Base-by-base conservation (phyloP, 192 early-diverging fungal genomes). In the Entrophospora sp. region DNA sequence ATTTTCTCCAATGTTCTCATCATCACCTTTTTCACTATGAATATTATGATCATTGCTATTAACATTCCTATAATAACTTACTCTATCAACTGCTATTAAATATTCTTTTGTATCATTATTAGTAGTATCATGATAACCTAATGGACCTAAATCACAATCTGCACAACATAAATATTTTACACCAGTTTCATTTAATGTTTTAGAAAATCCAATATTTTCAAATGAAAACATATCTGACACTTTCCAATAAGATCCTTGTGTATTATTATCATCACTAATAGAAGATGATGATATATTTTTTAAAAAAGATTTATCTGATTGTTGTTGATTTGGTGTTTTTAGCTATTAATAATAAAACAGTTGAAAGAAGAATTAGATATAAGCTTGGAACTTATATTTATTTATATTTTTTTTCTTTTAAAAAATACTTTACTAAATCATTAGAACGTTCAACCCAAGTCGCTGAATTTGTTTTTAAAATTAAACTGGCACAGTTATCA, bases 171-270 rank as follows among this genome's bases (percentile, higher is more conserved):
- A 68, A 67, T 81, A 89, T 65, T 88, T 87, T 31, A 76, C 63
- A 12, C 78, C 81, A 18, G 72, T 75, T 3, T 72, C 59, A 3
- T 61, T 77, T 1, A 83, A 61, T 13, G 73, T 77, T 31, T 85
- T 83, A 12, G 83, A 84, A 61, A 91, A 84, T 20, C 85, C 87
- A 58, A 88, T 77, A 69, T 91, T 91, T 46, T 91, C 89, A 71
- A 90, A 90, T 9, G 81, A 74, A 81, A 90, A 84, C 79, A 90
- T 81, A 37, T 87, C 73, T 2, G 60, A 37, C 24, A 91, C 66
- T 53, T 66, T 59, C 87, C 85, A 87, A 56, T 77, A 90, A 36
- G 71, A 76, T 16, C 74, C 69, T 14, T 56, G 59, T 12, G 68
- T 66, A 12, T 58, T 63, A 2, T 30, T 25, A 34, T 24, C 22